phyloP scores from a whole-genome alignment of 441 rosid genomes.

The Melastoma candidum region DNA sequence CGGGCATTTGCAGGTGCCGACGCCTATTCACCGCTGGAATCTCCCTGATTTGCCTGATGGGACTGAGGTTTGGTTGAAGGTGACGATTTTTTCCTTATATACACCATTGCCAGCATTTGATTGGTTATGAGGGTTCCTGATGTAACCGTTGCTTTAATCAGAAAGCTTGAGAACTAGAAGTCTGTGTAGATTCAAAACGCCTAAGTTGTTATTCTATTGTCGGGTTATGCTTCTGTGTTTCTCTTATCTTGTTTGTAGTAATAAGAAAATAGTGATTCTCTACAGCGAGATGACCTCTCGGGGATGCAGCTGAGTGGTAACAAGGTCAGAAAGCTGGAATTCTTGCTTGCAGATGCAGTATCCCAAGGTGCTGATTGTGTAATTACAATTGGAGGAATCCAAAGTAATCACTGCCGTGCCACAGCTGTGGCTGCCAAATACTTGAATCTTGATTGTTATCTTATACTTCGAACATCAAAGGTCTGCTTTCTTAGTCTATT shows the following conservation, averaged over 20 bases:
- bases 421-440: constrained; percentile 88
- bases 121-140: no score
- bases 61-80: constrained; percentile 86
- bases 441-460: constrained; percentile 65
- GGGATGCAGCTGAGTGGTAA: constrained; percentile 98
- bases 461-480: constrained; percentile 83
- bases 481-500: constrained; percentile 17
- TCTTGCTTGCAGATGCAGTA: constrained; percentile 81
- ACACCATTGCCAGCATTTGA: no score
- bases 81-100: constrained; percentile 10
- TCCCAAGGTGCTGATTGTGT: constrained; percentile 72
- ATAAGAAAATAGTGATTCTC: constrained; percentile 1
- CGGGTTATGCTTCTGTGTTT: background rate
- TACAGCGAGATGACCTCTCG: constrained; percentile 73
- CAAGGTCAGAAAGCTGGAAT: constrained; percentile 84
- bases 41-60: constrained; percentile 70
- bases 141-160: no score
- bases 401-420: constrained; percentile 95
- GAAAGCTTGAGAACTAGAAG: no score
- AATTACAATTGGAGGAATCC: constrained; percentile 84
- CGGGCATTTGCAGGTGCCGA: constrained; percentile 38
- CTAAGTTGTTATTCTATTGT: background rate
- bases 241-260: constrained; percentile 3
- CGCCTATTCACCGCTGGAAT: constrained; percentile 89
- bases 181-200: no score